Evolutionary conservation across 2,329 filamentous ascomycete species (phyloP), one percentile per base, ranked within the genome.

Genomic region (Diplodia scrobiculata): DNA sequence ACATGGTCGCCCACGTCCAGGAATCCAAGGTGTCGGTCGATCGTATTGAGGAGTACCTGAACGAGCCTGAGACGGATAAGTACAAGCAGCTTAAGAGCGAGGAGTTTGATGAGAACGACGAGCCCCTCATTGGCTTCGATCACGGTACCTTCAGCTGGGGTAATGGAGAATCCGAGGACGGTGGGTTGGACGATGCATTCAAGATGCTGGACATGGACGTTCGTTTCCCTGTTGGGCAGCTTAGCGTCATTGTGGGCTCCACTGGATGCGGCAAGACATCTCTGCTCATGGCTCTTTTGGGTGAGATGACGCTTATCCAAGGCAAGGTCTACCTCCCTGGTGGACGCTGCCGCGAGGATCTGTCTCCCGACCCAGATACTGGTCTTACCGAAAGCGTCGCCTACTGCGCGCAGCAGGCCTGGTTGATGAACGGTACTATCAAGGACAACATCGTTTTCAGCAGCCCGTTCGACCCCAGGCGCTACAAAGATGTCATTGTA

Each of bases 1-100:
- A 99, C 78, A 99, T 99, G 95, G 90, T 98, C 74, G 95, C 95
- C 11, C 95, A 98, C 79, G 93, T 99, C 3, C 92, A 97, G 79
- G 95, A 99, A 79, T 91, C 93, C 27, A 96, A 96, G 80, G 94
- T 99, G 21, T 99, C 95, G 0, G 88, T 99, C 62, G 93, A 97
- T 73, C 93, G 95, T 82, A 91, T 99, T 7, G 94, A 99, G 74
- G 91, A 96, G 72, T 99, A 97, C 73, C 79, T 99, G 50, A 88
- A 85, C 66, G 95, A 99, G 75, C 92, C 95, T 7, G 95, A 99
- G 80, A 99, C 95, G 0, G 92, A 96, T 67, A 99, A 99, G 77
- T 98, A 97, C 74, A 83, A 86, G 45, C 95, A 98, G 74, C 84
- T 99, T 1, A 86, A 88, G 13, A 81, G 86, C 32, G 86, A 89